A percentile compares a stretch with the other conserved stretches of the same genome.
phyloP scores from a whole-genome alignment of 2,329 filamentous ascomycete species.

The Metarhizium brunneum region DNA sequence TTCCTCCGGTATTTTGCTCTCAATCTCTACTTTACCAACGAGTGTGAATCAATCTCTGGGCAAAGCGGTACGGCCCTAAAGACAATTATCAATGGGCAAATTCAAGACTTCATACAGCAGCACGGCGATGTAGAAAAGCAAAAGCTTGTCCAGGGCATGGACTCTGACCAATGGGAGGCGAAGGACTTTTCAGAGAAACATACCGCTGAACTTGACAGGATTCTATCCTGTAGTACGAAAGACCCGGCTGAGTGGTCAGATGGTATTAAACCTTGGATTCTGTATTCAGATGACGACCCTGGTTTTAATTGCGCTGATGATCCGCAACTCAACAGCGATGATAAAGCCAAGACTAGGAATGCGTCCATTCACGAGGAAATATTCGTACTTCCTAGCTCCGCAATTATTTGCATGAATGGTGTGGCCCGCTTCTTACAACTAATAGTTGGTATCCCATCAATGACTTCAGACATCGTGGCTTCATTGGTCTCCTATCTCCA shows the following conservation, averaged over 20 bases:
- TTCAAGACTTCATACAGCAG: constrained; percentile 67
- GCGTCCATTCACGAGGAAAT: constrained; percentile 77
- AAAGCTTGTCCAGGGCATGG: constrained; percentile 65
- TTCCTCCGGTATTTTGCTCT: constrained; percentile 78
- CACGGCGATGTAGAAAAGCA: constrained; percentile 66
- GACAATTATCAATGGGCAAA: constrained; percentile 73
- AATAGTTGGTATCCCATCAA: constrained; percentile 75
- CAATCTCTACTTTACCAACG: constrained; percentile 74
- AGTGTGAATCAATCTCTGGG: constrained; percentile 77
- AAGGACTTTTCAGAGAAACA: constrained; percentile 63
- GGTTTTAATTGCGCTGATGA: constrained; percentile 19
- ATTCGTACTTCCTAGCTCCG: constrained; percentile 79
- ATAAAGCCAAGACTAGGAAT: constrained; percentile 56
- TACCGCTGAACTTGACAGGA: constrained; percentile 46
- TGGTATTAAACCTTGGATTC: constrained; percentile 48
- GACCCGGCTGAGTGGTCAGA: constrained; percentile 63
- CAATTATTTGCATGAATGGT: constrained; percentile 69
- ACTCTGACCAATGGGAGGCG: constrained; percentile 70
- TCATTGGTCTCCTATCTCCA: constrained; percentile 79
- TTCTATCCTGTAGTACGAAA: constrained; percentile 60
- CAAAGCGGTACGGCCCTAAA: constrained; percentile 68
- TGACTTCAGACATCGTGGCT: constrained; percentile 73
- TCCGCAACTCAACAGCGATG: constrained; percentile 36
- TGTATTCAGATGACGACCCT: constrained; percentile 29
- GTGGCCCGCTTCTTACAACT: constrained; percentile 78